Percentiles rank a stretch among this genome's conserved stretches.
Evolutionary conservation across 768 basidiomycete species (phyloP).

Genomic region (Phlegmacium glaucopus): DNA sequence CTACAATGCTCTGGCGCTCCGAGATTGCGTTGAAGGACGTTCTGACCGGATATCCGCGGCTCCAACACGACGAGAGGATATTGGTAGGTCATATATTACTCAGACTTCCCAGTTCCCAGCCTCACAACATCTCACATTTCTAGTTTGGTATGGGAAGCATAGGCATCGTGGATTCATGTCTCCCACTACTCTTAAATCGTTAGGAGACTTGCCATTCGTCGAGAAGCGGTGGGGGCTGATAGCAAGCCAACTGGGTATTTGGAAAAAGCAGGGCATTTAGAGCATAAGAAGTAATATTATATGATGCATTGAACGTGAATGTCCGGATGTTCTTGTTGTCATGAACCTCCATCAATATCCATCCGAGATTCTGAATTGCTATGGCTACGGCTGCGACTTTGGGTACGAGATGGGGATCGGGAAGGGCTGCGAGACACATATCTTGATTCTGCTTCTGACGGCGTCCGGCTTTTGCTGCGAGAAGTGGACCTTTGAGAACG

Average conservation of each 20-base stretch:
- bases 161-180: constrained; percentile 76
- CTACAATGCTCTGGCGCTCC: constrained; percentile 83
- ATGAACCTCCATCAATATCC: constrained; percentile 20
- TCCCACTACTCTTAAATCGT: constrained; percentile 47
- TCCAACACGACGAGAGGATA: constrained; percentile 84
- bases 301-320: not conserved
- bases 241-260: constrained; percentile 56
- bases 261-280: constrained; percentile 45
- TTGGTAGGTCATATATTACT: constrained; percentile 48
- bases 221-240: constrained; percentile 70
- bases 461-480: constrained; percentile 24
- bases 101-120: not conserved
- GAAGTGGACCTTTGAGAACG: constrained; percentile 8
- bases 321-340: not conserved
- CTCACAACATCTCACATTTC: constrained; percentile 1
- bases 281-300: constrained; percentile 36
- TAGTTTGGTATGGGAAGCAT: constrained; percentile 79
- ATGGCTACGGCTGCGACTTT: constrained; percentile 44
- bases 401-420: constrained; percentile 43
- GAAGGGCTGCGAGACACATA: constrained; percentile 69
- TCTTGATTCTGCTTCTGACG: constrained; percentile 48
- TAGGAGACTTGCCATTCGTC: constrained; percentile 52
- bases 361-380: constrained; percentile 48
- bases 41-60: constrained; percentile 71
- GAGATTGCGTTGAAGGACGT: constrained; percentile 71